Conservation (phyloP, 306 rosid genomes). For the Sesbania bispinosa region DNA sequence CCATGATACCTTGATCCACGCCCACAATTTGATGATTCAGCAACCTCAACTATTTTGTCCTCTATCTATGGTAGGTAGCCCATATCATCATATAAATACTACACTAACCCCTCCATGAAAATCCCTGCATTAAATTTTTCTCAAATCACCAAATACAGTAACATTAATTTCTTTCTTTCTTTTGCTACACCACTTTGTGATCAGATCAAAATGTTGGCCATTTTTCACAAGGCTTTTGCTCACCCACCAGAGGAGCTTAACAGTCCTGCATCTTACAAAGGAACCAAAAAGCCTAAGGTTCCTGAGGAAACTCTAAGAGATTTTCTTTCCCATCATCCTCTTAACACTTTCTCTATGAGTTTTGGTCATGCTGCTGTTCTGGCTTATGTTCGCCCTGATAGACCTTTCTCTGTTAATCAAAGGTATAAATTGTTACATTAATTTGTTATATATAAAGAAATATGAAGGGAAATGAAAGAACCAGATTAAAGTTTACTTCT, state of each 20-base stretch:
- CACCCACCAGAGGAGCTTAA: constrained; percentile 82
- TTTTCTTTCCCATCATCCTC: constrained; percentile 61
- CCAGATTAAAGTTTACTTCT: not conserved
- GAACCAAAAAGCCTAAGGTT: constrained; percentile 61
- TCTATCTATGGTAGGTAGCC: not conserved
- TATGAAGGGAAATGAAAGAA: not conserved
- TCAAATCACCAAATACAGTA: not conserved
- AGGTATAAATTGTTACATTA: constrained; percentile 33
- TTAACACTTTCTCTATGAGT: constrained; percentile 51
- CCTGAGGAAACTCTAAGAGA: constrained; percentile 70
- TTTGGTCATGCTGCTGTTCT: constrained; percentile 72
- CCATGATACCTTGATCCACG: constrained; percentile 32
- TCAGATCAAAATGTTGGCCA: constrained; percentile 59
- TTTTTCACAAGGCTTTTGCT: constrained; percentile 76
- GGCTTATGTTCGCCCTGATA: constrained; percentile 55
- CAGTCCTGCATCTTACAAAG: constrained; percentile 70
- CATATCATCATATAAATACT: constrained; percentile 11
- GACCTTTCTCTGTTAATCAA: constrained; percentile 35
- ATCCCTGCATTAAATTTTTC: not conserved
- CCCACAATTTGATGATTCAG: constrained; percentile 27
- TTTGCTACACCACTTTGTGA: not conserved
- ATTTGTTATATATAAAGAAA: not conserved
- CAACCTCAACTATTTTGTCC: not conserved
- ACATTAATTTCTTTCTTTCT: not conserved
- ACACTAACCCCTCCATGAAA: not conserved